Percentiles rank a stretch among this genome's conserved stretches.
These are phyloP conservation scores for Eutypa lata DNA, from an alignment of 2,329 filamentous ascomycete genomes.

Conservation along the genomic window DNA sequence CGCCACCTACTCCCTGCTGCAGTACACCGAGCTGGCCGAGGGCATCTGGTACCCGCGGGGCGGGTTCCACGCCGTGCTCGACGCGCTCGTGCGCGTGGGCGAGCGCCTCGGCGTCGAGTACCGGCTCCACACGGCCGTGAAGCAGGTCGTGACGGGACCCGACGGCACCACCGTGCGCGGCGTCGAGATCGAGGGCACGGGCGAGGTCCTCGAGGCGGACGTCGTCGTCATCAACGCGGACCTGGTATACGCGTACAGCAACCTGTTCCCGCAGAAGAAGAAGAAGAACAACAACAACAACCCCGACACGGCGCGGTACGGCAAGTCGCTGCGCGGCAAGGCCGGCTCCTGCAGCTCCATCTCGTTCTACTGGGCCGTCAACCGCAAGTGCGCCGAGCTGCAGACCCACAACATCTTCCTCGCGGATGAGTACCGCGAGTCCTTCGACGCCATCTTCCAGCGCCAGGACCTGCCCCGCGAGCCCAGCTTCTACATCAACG, in stretches of 20 bases:
- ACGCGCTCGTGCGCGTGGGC: slow-evolving; percentile 62
- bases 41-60: slow-evolving; percentile 74
- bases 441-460: slow-evolving; percentile 75
- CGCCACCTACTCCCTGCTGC: slow-evolving; percentile 68
- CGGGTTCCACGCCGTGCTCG: slow-evolving; percentile 65
- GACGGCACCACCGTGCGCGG: slow-evolving; percentile 55
- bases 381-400: slow-evolving; percentile 58
- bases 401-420: slow-evolving; percentile 75
- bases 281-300: slow-evolving; percentile 3
- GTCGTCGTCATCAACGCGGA: slow-evolving; percentile 71
- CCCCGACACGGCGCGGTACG: slow-evolving; percentile 25
- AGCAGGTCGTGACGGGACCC: slow-evolving; percentile 48
- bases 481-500: slow-evolving; percentile 75
- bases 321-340: slow-evolving; percentile 40
- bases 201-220: slow-evolving; percentile 59
- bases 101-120: slow-evolving; percentile 61
- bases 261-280: slow-evolving; percentile 54
- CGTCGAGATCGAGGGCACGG: slow-evolving; percentile 51
- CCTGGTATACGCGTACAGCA: slow-evolving; percentile 70
- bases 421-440: slow-evolving; percentile 67
- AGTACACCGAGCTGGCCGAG: slow-evolving; percentile 73
- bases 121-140: slow-evolving; percentile 56
- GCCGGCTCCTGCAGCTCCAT: slow-evolving; percentile 68
- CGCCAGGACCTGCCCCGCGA: slow-evolving; percentile 62
- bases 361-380: slow-evolving; percentile 73